Evolutionary conservation across 495 filamentous ascomycete species (phyloP).

Genomic region (Neurospora sp.): DNA sequence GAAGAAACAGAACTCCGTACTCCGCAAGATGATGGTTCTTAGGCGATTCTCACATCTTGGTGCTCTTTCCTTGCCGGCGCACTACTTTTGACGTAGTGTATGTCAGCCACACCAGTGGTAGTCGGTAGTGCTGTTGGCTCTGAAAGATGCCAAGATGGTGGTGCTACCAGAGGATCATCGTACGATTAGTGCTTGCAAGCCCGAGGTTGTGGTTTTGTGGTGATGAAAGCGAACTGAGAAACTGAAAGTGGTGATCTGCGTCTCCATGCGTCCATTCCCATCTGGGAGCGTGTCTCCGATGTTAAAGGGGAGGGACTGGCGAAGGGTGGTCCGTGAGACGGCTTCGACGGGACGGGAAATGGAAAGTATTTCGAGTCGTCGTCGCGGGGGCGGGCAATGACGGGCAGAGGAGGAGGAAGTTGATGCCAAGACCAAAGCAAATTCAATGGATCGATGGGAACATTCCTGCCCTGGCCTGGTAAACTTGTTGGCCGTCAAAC

Average conservation of each 20-base stretch:
- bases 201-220: background rate
- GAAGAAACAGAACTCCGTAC: background rate
- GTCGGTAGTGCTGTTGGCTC: too few species aligned
- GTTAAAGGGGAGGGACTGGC: background rate
- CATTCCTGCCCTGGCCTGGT: background rate
- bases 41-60: background rate
- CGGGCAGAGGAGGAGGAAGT: background rate
- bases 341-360: background rate
- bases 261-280: background rate
- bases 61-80: background rate
- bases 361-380: background rate
- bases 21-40: background rate
- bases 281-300: background rate
- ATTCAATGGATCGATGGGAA: background rate
- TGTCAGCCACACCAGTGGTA: background rate
- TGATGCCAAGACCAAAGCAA: background rate
- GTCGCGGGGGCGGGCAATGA: background rate
- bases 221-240: background rate
- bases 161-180: background rate
- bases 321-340: background rate
- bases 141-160: background rate
- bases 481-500: background rate
- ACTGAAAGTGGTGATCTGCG: background rate
- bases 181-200: background rate
- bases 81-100: background rate